Conservation (phyloP, 169 alveolate species). For the Babesia ovis region DNA sequence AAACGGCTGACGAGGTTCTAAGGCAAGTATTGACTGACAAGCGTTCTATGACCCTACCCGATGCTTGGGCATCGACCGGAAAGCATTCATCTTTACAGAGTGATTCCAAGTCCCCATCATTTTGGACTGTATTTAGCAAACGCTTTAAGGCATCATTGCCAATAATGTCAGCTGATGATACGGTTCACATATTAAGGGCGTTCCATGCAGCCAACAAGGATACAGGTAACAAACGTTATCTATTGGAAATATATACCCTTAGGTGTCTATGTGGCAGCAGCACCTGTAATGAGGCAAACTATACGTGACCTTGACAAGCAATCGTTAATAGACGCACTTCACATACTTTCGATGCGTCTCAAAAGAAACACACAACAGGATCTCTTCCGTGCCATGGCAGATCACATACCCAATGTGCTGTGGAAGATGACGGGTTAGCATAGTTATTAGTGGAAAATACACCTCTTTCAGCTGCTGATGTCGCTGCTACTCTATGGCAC, state of each 20-base stretch:
- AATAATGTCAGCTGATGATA: conserved; percentile 28
- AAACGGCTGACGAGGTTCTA: conserved; percentile 48
- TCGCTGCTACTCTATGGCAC: conserved; percentile 52
- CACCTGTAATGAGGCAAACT: conserved; percentile 5
- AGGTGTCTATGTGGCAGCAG: conserved; percentile 68
- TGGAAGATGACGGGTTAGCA: conserved; percentile 42
- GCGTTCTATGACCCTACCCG: background rate
- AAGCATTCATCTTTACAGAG: background rate
- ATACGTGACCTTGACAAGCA: conserved; percentile 29
- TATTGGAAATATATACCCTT: background rate
- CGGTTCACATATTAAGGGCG: conserved; percentile 33
- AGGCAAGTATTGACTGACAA: background rate
- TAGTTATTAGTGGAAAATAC: background rate
- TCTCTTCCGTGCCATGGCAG: conserved; percentile 41
- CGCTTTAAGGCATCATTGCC: conserved; percentile 50
- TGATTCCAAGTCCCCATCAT: conserved; percentile 33
- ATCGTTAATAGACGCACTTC: conserved; percentile 19
- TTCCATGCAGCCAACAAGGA: conserved; percentile 53
- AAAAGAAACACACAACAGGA: conserved; percentile 50
- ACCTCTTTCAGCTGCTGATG: conserved; percentile 22
- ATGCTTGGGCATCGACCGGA: background rate
- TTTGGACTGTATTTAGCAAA: conserved; percentile 67
- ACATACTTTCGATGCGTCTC: conserved; percentile 43
- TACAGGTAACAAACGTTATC: conserved; percentile 17
- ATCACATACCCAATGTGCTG: conserved; percentile 60